phyloP scores from a whole-genome alignment of 805 yeast genomes.

The Metschnikowia arizonensis region DNA sequence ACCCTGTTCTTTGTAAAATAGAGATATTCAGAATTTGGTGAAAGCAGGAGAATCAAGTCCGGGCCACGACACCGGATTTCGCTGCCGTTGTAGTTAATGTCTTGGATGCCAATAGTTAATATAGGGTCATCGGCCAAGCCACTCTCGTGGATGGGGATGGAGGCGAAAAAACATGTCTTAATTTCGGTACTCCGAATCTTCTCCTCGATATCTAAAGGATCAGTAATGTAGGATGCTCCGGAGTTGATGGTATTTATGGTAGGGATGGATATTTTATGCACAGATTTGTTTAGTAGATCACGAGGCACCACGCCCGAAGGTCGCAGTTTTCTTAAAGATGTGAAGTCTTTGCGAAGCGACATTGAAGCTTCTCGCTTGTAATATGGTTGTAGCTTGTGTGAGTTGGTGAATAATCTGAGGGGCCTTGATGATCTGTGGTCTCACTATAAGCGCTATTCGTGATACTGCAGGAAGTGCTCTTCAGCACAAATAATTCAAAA shows the following conservation, averaged over 20 bases:
- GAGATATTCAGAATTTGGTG: slow-evolving; percentile 9
- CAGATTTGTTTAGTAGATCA: slow-evolving; percentile 12
- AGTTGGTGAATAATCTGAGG: background rate
- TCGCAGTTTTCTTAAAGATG: slow-evolving; percentile 16
- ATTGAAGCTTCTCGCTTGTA: slow-evolving; percentile 1
- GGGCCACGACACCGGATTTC: slow-evolving; percentile 6
- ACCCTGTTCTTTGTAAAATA: slow-evolving; percentile 10
- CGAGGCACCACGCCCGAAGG: slow-evolving; percentile 18
- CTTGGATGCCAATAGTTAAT: slow-evolving; percentile 6
- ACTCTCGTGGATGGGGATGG: slow-evolving; percentile 9
- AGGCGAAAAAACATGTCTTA: slow-evolving; percentile 14
- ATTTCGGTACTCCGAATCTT: slow-evolving; percentile 11
- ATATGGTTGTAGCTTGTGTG: background rate
- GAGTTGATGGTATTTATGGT: slow-evolving; percentile 11
- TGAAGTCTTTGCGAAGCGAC: slow-evolving; percentile 14
- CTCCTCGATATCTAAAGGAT: slow-evolving; percentile 12
- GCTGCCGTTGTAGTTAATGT: slow-evolving; percentile 16
- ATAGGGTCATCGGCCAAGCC: slow-evolving; percentile 16
- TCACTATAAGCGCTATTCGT: background rate
- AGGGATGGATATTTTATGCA: slow-evolving; percentile 14
- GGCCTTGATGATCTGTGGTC: background rate
- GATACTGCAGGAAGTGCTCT: background rate
- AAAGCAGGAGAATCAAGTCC: slow-evolving; percentile 8
- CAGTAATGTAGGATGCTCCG: slow-evolving; percentile 12
- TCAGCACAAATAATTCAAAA: background rate